Evolutionary conservation across 164 flowering plant species (phyloP).

Genomic region (Macadamia integrifolia): DNA sequence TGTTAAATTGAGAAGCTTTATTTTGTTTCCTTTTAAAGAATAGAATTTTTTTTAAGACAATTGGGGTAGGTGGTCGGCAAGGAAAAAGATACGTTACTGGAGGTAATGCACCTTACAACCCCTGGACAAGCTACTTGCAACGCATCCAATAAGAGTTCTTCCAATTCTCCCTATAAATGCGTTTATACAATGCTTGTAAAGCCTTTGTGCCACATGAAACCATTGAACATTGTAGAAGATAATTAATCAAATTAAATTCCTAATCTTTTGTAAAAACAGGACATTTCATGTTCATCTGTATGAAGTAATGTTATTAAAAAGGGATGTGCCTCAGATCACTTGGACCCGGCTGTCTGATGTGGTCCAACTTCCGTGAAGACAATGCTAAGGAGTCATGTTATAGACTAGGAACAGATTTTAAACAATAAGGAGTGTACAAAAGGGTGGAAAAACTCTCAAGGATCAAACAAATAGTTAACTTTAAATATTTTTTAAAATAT

Average conservation of each 20-base stretch:
- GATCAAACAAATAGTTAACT: background rate
- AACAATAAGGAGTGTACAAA: background rate
- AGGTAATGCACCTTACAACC: too few relatives aligned
- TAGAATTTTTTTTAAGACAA: too few relatives aligned
- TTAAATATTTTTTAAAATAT: background rate
- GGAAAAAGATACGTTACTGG: too few relatives aligned
- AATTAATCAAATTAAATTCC: background rate
- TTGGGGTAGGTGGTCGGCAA: too few relatives aligned
- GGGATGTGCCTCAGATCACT: too few relatives aligned
- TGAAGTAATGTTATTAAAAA: background rate
- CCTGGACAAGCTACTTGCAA: too few relatives aligned
- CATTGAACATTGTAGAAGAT: background rate
- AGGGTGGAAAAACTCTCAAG: background rate
- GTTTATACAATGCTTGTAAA: background rate
- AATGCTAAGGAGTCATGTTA: background rate
- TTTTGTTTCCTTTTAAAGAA: too few relatives aligned
- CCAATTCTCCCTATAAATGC: background rate
- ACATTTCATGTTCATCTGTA: background rate
- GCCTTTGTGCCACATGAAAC: background rate
- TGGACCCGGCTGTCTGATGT: too few relatives aligned
- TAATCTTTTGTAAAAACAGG: background rate
- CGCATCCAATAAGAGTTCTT: background rate
- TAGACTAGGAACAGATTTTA: background rate
- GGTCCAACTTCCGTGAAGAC: too few relatives aligned
- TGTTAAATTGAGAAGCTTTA: too few relatives aligned